Evolutionary conservation across 805 yeast species (phyloP), one percentile per base, ranked within the genome.

Genomic region (Lachancea quebecensis): DNA sequence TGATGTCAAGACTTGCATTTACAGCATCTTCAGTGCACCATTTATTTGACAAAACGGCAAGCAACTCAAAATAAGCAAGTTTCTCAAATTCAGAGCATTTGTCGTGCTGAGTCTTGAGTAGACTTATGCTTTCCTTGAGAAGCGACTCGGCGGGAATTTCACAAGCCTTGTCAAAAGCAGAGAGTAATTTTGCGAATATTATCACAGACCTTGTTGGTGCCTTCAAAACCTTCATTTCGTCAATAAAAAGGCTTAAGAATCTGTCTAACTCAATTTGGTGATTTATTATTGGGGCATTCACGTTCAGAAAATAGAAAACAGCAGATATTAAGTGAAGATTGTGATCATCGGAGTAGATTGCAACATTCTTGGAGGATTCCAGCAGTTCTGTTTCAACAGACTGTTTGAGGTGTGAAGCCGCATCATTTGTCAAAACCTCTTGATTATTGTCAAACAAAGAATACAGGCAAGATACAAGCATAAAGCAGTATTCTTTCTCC

Each of bases 221-320:
- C 14, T 57, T 35, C 12, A 54, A 17, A 40, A 55, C 42, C 15
- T 48, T 29, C 16, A 40, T 17, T 5, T 52, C 64, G 3, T 54
- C 50, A 5, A 69, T 49, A 46, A 81, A 78, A 3, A 70, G 30
- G 0, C 50, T 44, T 10, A 64, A 53, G 21, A 70, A 62, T 11
- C 69, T 70, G 34, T 68, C 57, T 7, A 79, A 50, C 8, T 79
- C 57, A 1, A 50, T 51, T 50, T 74, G 79, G 52, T 82, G 87
- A 15, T 40, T 35, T 1, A 47, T 25, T 28, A 52, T 56, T 5
- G 58, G 39, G 6, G 64, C 55, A 35, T 60, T 66, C n/a, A 67
- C 51, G 37, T 63, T 60, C 5, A 67, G 50, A 39, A 67, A 55
- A 45, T 64, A 70, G 14, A 67, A 35, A 6, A 68, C 55, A 46